These are phyloP conservation scores for Sisymbrium irio DNA, from an alignment of 345 rosid genomes.

Conservation along the genomic window DNA sequence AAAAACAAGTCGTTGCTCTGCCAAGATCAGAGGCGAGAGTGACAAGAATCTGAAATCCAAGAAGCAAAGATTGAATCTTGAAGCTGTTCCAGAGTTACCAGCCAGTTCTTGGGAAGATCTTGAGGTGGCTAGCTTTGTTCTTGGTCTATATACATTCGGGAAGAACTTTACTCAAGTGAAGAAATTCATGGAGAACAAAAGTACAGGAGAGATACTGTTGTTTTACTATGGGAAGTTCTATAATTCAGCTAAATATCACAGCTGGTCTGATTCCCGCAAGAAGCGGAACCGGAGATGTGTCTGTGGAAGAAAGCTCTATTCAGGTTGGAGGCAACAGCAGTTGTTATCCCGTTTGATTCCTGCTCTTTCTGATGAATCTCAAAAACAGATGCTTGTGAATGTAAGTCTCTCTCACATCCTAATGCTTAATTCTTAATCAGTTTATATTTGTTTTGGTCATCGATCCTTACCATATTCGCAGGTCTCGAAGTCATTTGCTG, in stretches of 20 bases:
- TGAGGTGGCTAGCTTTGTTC: conserved; percentile 52
- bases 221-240: conserved; percentile 66
- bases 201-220: conserved; percentile 48
- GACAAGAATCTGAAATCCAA: conserved; percentile 22
- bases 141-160: conserved; percentile 59
- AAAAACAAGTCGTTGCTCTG: conserved; percentile 33
- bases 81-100: conserved; percentile 37
- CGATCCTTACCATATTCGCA: conserved; percentile 33
- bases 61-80: conserved; percentile 37
- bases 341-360: conserved; percentile 59
- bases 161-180: conserved; percentile 49
- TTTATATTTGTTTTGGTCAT: conserved; percentile 7
- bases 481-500: conserved; percentile 60
- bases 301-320: conserved; percentile 54
- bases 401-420: conserved; percentile 32
- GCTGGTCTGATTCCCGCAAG: conserved; percentile 60
- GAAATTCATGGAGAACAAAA: conserved; percentile 48
- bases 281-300: conserved; percentile 44
- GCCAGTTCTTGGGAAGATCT: conserved; percentile 44
- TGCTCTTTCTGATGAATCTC: conserved; percentile 40
- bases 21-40: conserved; percentile 35
- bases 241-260: conserved; percentile 42
- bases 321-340: conserved; percentile 74
- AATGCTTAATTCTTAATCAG: neutral
- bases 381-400: conserved; percentile 32